Evolutionary conservation across 176 grass and related monocot species (phyloP).

Genomic region (Aegilops longissima): DNA sequence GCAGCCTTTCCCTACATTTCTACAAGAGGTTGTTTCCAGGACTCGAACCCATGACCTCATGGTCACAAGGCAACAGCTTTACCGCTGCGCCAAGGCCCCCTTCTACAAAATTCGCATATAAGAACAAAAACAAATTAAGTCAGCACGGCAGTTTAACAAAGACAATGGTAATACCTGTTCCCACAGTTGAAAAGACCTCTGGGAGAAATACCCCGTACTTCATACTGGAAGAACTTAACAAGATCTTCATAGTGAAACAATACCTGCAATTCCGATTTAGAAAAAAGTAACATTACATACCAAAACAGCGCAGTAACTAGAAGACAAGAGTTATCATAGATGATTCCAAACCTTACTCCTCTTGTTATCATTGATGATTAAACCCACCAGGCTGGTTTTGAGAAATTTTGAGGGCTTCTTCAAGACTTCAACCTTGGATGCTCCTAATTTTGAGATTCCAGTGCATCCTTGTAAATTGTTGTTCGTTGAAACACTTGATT

Average conservation of each 20-base stretch:
- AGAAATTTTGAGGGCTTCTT: slow-evolving; percentile 85
- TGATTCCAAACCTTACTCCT: slow-evolving; percentile 71
- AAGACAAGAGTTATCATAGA: slow-evolving; percentile 23
- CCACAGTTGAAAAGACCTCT: slow-evolving; percentile 98
- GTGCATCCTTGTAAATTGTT: slow-evolving; percentile 40
- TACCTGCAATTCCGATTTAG: slow-evolving; percentile 53
- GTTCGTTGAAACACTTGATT: slow-evolving; percentile 47
- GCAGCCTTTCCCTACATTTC: too few relatives aligned
- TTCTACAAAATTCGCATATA: background rate
- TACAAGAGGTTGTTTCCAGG: too few relatives aligned
- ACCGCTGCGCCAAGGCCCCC: too few relatives aligned
- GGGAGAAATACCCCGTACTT: slow-evolving; percentile 72
- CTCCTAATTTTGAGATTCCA: slow-evolving; percentile 54
- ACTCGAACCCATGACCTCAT: too few relatives aligned
- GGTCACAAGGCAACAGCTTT: too few relatives aligned
- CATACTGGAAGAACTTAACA: slow-evolving; percentile 93
- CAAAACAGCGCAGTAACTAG: background rate
- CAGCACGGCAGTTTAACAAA: background rate
- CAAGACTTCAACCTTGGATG: slow-evolving; percentile 57
- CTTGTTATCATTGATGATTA: slow-evolving; percentile 97
- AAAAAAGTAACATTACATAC: slow-evolving; percentile 41
- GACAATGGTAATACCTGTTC: slow-evolving; percentile 67
- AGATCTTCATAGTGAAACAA: slow-evolving; percentile 91
- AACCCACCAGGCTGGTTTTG: slow-evolving; percentile 76
- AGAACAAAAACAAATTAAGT: slow-evolving; percentile 27